Evolutionary conservation across 2,329 filamentous ascomycete species (phyloP).

Genomic region (Didymella glomerata): DNA sequence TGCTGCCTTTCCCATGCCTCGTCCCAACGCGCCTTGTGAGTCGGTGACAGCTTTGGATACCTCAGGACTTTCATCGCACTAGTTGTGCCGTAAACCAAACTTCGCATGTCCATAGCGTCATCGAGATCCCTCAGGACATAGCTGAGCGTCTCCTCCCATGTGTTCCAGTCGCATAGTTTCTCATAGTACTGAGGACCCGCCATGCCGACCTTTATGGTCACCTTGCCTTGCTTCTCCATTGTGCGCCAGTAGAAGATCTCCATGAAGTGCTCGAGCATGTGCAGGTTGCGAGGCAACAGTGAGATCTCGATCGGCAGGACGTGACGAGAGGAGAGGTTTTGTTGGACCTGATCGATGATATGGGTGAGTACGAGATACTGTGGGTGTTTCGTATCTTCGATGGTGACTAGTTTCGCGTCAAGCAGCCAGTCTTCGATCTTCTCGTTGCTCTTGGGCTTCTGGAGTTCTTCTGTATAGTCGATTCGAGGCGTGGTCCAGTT

Average conservation of each 20-base stretch:
- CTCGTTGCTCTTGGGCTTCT: background rate
- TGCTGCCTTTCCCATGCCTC: conserved; percentile 6
- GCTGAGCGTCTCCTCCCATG: conserved; percentile 20
- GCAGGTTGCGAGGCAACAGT: conserved; percentile 13
- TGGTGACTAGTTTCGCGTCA: background rate
- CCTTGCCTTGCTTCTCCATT: conserved; percentile 11
- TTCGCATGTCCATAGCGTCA: conserved; percentile 23
- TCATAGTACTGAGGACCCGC: conserved; percentile 11
- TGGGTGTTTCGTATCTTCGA: conserved; percentile 1
- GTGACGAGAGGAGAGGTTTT: conserved; percentile 12
- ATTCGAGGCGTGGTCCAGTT: conserved; percentile 3
- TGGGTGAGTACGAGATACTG: conserved; percentile 7
- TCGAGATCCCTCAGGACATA: conserved; percentile 17
- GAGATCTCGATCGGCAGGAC: conserved; percentile 17
- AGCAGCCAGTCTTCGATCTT: conserved; percentile 11
- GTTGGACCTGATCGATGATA: conserved; percentile 19
- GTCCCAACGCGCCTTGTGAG: conserved; percentile 7
- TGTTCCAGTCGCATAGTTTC: conserved; percentile 1
- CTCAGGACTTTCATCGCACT: conserved; percentile 14
- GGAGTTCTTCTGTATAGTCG: background rate
- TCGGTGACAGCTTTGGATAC: conserved; percentile 2
- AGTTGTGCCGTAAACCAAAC: conserved; percentile 11
- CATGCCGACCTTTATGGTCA: conserved; percentile 17
- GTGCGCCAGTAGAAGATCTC: conserved; percentile 20
- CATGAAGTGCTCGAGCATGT: conserved; percentile 23